A percentile compares a stretch with the other conserved stretches of the same genome.
Evolutionary conservation across 768 basidiomycete genomes (phyloP).

Genomic region (Boletus pseudopeckii): DNA sequence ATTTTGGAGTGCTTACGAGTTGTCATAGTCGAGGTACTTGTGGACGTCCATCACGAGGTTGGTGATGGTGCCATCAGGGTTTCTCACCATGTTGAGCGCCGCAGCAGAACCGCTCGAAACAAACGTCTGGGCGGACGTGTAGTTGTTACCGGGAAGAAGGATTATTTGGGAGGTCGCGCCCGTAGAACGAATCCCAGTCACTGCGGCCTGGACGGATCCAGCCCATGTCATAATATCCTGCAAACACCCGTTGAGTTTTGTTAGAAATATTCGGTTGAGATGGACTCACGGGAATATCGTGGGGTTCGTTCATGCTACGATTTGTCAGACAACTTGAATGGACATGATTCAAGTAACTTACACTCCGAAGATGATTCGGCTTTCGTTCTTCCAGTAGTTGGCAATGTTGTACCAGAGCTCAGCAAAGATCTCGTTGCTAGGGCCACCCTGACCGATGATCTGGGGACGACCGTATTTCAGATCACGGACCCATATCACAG

Average conservation of each 20-base stretch:
- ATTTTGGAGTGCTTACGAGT: constrained; percentile 34
- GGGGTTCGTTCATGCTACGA: constrained; percentile 60
- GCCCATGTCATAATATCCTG: constrained; percentile 47
- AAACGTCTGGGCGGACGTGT: constrained; percentile 50
- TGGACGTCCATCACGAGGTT: constrained; percentile 60
- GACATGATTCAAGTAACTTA: constrained; percentile 21
- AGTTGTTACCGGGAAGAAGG: constrained; percentile 58
- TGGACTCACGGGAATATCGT: constrained; percentile 44
- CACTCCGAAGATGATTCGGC: constrained; percentile 48
- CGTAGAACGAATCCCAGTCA: constrained; percentile 53
- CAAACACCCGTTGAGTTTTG: not conserved
- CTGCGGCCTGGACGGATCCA: constrained; percentile 51
- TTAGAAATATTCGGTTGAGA: not conserved
- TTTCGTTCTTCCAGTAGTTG: constrained; percentile 40
- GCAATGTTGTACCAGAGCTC: constrained; percentile 52
- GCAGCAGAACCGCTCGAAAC: constrained; percentile 48
- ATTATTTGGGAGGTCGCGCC: constrained; percentile 55
- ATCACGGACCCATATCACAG: not conserved
- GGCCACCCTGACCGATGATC: constrained; percentile 64
- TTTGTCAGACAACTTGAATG: not conserved
- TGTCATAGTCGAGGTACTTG: constrained; percentile 58
- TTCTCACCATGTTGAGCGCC: constrained; percentile 43
- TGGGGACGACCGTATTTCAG: constrained; percentile 8
- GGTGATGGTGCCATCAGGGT: constrained; percentile 43
- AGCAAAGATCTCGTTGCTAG: constrained; percentile 52